phyloP scores from a whole-genome alignment of 371 early-diverging fungal genomes.

The Mucor mucedo region DNA sequence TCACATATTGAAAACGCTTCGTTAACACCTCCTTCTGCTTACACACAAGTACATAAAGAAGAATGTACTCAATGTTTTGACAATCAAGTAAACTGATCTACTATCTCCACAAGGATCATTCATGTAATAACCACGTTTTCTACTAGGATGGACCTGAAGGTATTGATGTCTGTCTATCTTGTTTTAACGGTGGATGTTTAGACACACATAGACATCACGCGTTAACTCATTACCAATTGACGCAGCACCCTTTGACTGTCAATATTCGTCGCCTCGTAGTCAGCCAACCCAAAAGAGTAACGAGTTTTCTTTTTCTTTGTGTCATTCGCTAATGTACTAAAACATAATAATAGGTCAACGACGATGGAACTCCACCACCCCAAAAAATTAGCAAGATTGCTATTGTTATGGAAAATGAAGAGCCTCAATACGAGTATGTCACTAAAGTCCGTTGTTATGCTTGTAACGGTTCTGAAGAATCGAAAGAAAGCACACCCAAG shows the following conservation, averaged over 20 bases:
- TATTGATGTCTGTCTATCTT: constrained; percentile 91
- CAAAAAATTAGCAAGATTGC: constrained; percentile 90
- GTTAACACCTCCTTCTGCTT: constrained; percentile 46
- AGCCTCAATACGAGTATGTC: constrained; percentile 72
- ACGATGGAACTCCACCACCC: constrained; percentile 64
- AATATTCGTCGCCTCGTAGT: constrained; percentile 79
- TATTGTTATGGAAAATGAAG: constrained; percentile 75
- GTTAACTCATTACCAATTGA: constrained; percentile 69
- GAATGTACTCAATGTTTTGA: constrained; percentile 96
- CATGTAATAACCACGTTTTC: background rate
- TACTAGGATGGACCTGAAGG: constrained; percentile 72
- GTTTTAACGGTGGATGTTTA: constrained; percentile 92
- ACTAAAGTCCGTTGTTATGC: constrained; percentile 73
- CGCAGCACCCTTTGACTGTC: constrained; percentile 78
- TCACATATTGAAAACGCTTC: constrained; percentile 42
- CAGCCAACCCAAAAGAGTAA: constrained; percentile 44
- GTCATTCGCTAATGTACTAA: background rate
- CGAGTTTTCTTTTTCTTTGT: background rate
- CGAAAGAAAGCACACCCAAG: constrained; percentile 36
- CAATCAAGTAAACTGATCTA: constrained; percentile 61
- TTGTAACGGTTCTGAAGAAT: constrained; percentile 57
- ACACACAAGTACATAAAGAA: constrained; percentile 84
- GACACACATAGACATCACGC: constrained; percentile 72
- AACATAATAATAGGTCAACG: constrained; percentile 9
- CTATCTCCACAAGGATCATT: background rate